Evolutionary conservation across 106 monocot genomes (phyloP), one percentile per base, ranked within the genome.

Genomic region (Agapanthus africanus): DNA sequence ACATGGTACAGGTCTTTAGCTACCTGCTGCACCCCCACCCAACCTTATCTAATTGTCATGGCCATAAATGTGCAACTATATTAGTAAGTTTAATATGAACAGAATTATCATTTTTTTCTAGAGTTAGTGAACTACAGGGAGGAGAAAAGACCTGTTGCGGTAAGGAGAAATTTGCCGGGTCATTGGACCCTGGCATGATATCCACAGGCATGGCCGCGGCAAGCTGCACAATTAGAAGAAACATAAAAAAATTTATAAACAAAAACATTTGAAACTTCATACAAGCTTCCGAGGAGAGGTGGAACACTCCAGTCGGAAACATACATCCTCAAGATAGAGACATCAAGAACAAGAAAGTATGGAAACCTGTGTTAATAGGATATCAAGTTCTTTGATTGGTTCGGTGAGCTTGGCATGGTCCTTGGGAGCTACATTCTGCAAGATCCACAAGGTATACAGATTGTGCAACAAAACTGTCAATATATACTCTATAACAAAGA

Each of bases 311-410:
- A n/a, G n/a, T n/a, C n/a, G n/a, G n/a, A n/a, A n/a, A n/a, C n/a
- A n/a, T n/a, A n/a, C n/a, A n/a, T n/a, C n/a, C n/a, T 1, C 40
- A 39, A 59, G 19, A 10, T 46, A n/a, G 0, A 62, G 23, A 31
- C 23, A 40, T 42, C 37, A 54, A 56, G 51, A 34, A 15, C 57
- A 56, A 9, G 3, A 46, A 63, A 65, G 0, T 19, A 37, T 47
- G 33, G 4, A 49, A 71, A 99, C 99, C 99, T 99, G 93, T 16
- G 85, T 99, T 64, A 99, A 76, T 41, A 82, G 73, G 38, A 99
- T 99, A 84, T 99, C 99, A 52, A 99, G 77, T 61, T 99, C 99
- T 76, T 90, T 99, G 66, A 92, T 87, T 49, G 99, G 99, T 56
- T 93, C 92, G 60, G 83, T 81, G 78, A 99, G 19, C 70, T 54